Evolutionary conservation across 78 protist species (phyloP), one percentile per base, ranked within the genome.

Genomic region (Speleostelium caveatum): DNA sequence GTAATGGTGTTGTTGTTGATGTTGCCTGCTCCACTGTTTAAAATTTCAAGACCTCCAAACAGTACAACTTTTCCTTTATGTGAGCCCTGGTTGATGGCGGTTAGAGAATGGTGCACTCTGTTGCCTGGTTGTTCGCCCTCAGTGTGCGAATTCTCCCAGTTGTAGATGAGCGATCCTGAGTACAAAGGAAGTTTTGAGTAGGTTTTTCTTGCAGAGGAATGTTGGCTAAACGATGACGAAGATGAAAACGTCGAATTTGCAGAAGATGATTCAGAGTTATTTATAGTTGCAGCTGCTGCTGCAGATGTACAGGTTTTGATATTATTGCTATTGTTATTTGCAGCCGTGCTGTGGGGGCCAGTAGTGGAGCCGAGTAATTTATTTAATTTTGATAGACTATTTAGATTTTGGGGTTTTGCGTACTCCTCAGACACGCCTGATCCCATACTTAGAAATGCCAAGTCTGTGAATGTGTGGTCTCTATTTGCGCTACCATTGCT

Each of bases 101-200:
- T 33, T 39, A 77, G 24, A 12, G 75, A 51, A 24, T 77, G 87
- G 36, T 62, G 51, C 21, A 65, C 6, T 49, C 87, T 30, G 26
- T 42, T 35, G 7, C 66, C 58, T 51, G 87, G 87, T 16, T 24
- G 19, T 6, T 73, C 80, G 51, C 75, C 75, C 26, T 77, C 67
- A 24, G 56, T 10, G 1, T n/a, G 3, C 1, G 66, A 33, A 53
- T 77, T 77, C 36, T 77, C 87, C 66, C 74, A 59, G 36, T 77
- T 61, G 36, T 24, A 77, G 2, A 77, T 65, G n/a, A 58, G 21
- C 22, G 61, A 39, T 2, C 87, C 87, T 26, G 33, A n/a, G 42
- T 77, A 77, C 26, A 51, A 19, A 35, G 87, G 87, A 51, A 77
- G 62, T 77, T 65, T 77, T 3, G 87, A 77, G 36, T 77, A 77